Conservation (phyloP, 1,139 yeast genomes). For the Candida pseudocylindracea region DNA sequence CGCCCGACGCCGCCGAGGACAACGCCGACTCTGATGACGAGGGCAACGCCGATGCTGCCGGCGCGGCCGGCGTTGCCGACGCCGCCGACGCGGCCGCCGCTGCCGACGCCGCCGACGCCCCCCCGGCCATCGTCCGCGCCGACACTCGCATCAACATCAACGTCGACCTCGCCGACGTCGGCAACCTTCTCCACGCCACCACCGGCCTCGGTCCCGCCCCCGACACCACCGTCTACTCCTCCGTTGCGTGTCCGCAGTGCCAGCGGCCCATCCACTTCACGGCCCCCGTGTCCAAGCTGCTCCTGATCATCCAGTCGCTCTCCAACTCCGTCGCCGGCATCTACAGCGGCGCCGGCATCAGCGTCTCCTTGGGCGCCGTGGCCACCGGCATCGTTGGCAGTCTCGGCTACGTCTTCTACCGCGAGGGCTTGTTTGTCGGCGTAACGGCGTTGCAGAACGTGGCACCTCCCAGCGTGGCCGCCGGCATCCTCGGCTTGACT, state of each 20-base stretch:
- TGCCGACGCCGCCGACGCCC: constrained; percentile 16
- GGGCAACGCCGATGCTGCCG: constrained; percentile 11
- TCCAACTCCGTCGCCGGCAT: neutral
- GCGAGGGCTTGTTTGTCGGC: neutral
- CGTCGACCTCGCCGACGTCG: constrained; percentile 5
- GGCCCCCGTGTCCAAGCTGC: neutral
- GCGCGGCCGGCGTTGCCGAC: constrained; percentile 22
- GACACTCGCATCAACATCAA: constrained; percentile 19
- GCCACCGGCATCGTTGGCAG: neutral
- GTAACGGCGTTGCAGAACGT: too few species aligned
- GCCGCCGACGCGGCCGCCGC: constrained; percentile 38
- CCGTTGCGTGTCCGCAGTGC: too few species aligned
- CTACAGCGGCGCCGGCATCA: neutral
- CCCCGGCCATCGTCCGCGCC: constrained; percentile 20
- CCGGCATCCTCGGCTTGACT: too few species aligned
- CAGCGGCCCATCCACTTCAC: neutral
- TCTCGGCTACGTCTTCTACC: neutral
- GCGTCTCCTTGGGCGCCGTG: neutral
- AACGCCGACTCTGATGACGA: too few species aligned
- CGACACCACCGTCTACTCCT: constrained; percentile 4
- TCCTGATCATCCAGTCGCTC: too few species aligned
- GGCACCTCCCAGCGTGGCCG: too few species aligned
- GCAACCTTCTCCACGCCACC: constrained; percentile 14
- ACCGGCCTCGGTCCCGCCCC: constrained; percentile 23
- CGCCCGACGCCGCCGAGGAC: too few species aligned